These are phyloP conservation scores for Micromonas pusilla DNA, from an alignment of 139 green algal species.

Conservation along the genomic window DNA sequence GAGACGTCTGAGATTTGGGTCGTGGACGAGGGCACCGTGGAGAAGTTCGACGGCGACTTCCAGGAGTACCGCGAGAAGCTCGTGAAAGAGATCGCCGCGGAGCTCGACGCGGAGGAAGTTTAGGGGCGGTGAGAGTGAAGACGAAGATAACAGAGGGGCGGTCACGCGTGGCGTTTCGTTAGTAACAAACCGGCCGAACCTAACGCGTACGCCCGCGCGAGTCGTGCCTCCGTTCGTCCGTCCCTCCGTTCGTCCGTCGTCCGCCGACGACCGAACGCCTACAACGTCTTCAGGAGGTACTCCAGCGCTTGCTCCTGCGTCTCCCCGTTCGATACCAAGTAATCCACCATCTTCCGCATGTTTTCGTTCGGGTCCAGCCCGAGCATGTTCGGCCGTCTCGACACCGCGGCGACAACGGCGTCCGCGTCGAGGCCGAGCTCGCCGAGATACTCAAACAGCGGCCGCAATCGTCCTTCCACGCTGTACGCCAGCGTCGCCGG, in stretches of 20 bases:
- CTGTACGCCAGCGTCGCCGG: conserved; percentile 6
- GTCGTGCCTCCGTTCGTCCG: no score
- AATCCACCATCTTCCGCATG: conserved; percentile 21
- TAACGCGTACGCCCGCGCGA: no score
- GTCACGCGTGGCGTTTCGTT: no score
- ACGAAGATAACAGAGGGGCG: no score
- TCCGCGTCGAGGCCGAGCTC: neutral
- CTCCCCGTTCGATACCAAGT: neutral
- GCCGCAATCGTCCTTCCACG: neutral
- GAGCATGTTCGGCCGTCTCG: conserved; percentile 8
- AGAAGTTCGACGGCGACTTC: conserved; percentile 82
- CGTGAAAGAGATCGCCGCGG: conserved; percentile 83
- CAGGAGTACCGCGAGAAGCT: conserved; percentile 87
- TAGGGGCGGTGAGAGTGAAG: no score
- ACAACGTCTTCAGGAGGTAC: conserved; percentile 6
- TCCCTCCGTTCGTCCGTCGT: no score
- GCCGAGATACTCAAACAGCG: conserved; percentile 19
- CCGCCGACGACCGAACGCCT: no score
- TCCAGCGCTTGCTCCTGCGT: conserved; percentile 19
- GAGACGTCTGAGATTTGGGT: conserved; percentile 90
- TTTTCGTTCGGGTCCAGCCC: conserved; percentile 15
- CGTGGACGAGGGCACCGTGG: conserved; percentile 88
- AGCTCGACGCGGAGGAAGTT: conserved; percentile 80
- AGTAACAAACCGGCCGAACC: no score
- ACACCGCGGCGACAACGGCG: neutral